Conservation (phyloP, 352 stramenopile species). For the Globisporangium viniferum region DNA sequence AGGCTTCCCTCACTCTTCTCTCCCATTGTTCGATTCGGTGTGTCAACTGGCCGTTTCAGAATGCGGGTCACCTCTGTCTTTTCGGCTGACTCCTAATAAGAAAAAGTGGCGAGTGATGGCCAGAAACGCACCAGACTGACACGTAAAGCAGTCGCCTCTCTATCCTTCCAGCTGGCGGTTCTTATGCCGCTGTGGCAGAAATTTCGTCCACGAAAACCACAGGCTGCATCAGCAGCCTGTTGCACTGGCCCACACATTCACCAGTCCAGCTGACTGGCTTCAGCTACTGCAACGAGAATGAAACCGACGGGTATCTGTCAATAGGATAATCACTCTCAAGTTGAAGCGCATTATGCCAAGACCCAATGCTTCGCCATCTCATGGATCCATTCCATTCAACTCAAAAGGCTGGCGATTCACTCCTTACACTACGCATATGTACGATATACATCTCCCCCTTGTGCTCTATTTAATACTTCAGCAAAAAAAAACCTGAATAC, state of each 20-base stretch:
- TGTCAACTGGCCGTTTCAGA: not conserved
- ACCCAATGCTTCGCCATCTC: not conserved
- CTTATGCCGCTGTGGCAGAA: not conserved
- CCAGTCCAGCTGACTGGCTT: not conserved
- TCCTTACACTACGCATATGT: not conserved
- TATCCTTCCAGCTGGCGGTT: not conserved
- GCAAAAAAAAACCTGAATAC: conserved; percentile 11
- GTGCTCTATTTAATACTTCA: conserved; percentile 12
- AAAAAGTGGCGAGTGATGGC: not conserved
- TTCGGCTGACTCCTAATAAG: not conserved
- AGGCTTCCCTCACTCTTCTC: not conserved
- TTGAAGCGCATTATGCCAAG: not conserved
- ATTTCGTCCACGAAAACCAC: not conserved
- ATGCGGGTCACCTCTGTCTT: no score
- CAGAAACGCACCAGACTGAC: not conserved
- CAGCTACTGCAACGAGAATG: not conserved
- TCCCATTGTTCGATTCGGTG: not conserved
- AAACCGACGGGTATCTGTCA: conserved; percentile 1
- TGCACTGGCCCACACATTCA: not conserved
- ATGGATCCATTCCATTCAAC: not conserved
- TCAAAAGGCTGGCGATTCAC: not conserved
- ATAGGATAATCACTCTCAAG: not conserved
- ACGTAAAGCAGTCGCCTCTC: not conserved
- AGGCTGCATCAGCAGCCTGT: conserved; percentile 4
- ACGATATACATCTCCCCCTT: conserved; percentile 6